Base-by-base conservation (phyloP, 768 basidiomycete species). In the Russula vinacea region DNA sequence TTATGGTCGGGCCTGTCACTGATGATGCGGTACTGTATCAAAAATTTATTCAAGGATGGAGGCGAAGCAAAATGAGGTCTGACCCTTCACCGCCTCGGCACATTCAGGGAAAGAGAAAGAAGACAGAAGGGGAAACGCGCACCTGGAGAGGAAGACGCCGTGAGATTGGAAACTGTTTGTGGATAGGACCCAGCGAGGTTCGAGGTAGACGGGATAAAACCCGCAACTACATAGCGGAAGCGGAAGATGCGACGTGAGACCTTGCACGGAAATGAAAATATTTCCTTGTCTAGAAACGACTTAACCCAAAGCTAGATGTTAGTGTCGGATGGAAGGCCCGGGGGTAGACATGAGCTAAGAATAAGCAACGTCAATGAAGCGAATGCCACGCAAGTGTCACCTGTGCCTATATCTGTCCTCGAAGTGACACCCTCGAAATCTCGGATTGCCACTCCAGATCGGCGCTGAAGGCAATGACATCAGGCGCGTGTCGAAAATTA, bases 1-100 rank as follows among this genome's bases (percentile, higher is more conserved):
- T 90, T 91, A 67, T 92, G 84, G 74, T 91, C 87, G 35, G 92
- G 75, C 0, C 84, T 84, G 19, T 90, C 90, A 5, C 90, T 89
- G 52, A 92, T 75, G 72, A 85, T 76, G 54, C 90, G 78, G 71
- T 91, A 92, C 68, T 92, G 79, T 32, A 92, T 78, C 4, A 89
- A 75, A 1, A 87, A 88, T 9, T 78, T 76, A 22, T 76, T 73
- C 0, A 84, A 81, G 22, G 69, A 73, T 10, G 78, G 78, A 35
- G 84, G 90, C 5, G 83, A 87, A 65, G 81, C 76, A 53, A 92
- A 80, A 90, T 74, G 64, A 88, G 82, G 70, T 92, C 90, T 24
- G 86, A 82, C 3, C 87, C 89, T 37, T 85, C 80, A n/a, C 88
- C 77, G 71, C 86, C 1, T 22, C 19, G n/a, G 4, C 14, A 60